Base-by-base conservation (phyloP, 768 basidiomycete genomes). In the Amanita rimosa region DNA sequence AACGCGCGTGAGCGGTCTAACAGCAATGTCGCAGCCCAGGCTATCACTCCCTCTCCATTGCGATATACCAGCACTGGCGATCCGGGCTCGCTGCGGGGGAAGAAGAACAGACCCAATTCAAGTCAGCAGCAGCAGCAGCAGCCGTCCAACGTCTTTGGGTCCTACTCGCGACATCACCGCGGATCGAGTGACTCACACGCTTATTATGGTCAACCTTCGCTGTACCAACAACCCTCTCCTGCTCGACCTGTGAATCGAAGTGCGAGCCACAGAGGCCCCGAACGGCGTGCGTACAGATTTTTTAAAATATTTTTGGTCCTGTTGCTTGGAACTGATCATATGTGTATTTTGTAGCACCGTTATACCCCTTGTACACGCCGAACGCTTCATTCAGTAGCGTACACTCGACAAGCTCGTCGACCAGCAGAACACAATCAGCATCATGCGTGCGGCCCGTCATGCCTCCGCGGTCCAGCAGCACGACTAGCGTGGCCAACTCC, bases 331-430 rank as follows among this genome's bases (percentile, higher is more conserved):
- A 53, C 53, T 35, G 31, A 31, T 53, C 54, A 9, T 31, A 13
- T 13, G 10, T 29, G 13, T 43, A 53, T 27, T 1, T 6, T 27
- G 0, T 4, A 55, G 58, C 59, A 16, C 38, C 55, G 11, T 55
- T 55, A 6, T 57, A 61, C 42, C 62, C 60, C 10, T 44, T 58
- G 13, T 64, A 57, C 29, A 55, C 55, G 33, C 57, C 57, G 14
- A 55, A 54, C 5, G 50, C 48, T 34, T 64, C 65, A 6, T 58
- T 62, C 52, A 56, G 56, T 9, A 78, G 76, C 40, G 73, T 73
- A 37, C 70, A 72, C 17, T 73, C 69, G 47, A 77, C 75, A 4
- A 73, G 64, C 52, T 73, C 73, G 8, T 79, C 78, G 0, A 45
- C 71, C 65, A 51, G 43, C 26, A 51, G 17, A 21, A 19, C 31